Evolutionary conservation across 805 yeast species (phyloP), one percentile per base, ranked within the genome.

Genomic region (Metschnikowia corniflorae): DNA sequence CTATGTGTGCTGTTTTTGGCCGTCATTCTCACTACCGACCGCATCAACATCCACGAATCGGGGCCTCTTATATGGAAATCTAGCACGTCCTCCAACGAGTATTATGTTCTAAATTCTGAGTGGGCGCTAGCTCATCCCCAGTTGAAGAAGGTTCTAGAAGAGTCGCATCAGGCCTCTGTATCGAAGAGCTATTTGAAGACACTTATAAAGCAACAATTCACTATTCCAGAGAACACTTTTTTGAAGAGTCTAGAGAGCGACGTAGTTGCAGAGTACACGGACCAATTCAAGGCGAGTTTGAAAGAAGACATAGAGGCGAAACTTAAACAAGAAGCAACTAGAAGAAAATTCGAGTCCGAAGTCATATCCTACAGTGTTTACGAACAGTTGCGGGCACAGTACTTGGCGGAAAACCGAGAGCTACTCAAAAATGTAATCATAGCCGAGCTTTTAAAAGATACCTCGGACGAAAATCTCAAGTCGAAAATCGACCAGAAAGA

Each of bases 61-160:
- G 24, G 24, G 24, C 5, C 24, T 3, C 12, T n/a, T 10, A 14
- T 37, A 2, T 43, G 45, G 45, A 25, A 13, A 10, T 28, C 33
- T 16, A 35, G 35, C 22, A 27, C 17, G 10, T 19, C 14, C 4
- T 21, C 24, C 24, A 8, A 27, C 23, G 26, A 28, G 17, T 46
- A 33, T 20, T 46, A 46, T 22, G 39, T 46, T 22, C 32, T 46
- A 23, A 31, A 29, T 13, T 29, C 41, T 3, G 19, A 31, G n/a
- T 42, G 46, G 46, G 40, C 33, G 3, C 21, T 22, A 9, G 10
- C 22, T 7, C 15, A 40, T 16, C 33, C 32, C 10, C 17, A 21
- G 3, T 8, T 33, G 14, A 13, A 29, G 12, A 15, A n/a, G 3
- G 5, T 33, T 2, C 14, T 27, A 16, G 15, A 24, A 5, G 6